Evolutionary conservation across 257 asterid species (phyloP).

Genomic region (Jacaranda mimosifolia): DNA sequence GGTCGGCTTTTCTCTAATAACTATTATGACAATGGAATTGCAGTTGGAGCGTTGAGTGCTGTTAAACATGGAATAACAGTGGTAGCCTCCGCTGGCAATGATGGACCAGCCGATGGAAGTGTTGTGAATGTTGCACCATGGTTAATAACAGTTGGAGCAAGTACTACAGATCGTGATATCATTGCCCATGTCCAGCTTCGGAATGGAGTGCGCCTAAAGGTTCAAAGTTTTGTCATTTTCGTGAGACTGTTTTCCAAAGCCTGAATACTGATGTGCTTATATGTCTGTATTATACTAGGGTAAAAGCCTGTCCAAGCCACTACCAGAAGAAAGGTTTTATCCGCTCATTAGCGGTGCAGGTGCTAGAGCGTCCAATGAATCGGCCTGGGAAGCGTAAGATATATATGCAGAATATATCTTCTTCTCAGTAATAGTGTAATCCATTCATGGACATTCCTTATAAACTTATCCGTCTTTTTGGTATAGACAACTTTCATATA

Average conservation of each 20-base stretch:
- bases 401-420: background rate
- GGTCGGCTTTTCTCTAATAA: background rate
- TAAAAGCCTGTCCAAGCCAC: constrained; percentile 8
- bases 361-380: constrained; percentile 35
- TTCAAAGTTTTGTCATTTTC: background rate
- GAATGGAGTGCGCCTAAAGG: constrained; percentile 36
- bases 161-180: constrained; percentile 27
- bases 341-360: constrained; percentile 27
- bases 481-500: no score
- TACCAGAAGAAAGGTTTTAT: constrained; percentile 23
- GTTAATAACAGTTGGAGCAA: constrained; percentile 34
- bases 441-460: background rate
- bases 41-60: constrained; percentile 33
- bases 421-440: no score
- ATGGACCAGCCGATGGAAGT: constrained; percentile 17
- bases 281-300: constrained; percentile 3
- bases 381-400: constrained; percentile 42
- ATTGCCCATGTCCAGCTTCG: constrained; percentile 13
- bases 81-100: constrained; percentile 32
- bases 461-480: no score
- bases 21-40: constrained; percentile 7
- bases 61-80: constrained; percentile 31
- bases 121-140: constrained; percentile 33
- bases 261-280: background rate
- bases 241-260: no score